Conservation (phyloP, 441 rosid genomes). For the Isatis lusitanica region DNA sequence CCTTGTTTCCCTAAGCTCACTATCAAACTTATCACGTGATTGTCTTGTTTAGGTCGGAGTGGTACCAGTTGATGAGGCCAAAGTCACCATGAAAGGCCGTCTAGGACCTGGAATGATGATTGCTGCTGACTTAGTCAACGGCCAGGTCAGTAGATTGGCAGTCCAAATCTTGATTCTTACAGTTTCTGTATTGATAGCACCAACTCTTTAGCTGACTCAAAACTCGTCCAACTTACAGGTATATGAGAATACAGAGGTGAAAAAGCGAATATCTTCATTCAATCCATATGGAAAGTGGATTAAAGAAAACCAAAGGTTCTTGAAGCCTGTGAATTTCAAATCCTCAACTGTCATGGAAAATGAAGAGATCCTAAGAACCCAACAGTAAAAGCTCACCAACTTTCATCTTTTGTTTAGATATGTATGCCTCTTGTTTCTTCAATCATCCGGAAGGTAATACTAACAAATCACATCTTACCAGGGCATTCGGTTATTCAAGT, state of each 20-base stretch:
- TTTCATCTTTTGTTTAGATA: conserved; percentile 3
- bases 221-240: conserved; percentile 55
- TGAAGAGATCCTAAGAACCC: conserved; percentile 79
- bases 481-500: conserved; percentile 98
- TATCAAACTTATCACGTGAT: conserved; percentile 1
- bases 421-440: neutral
- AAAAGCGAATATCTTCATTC: conserved; percentile 75
- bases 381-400: conserved; percentile 64
- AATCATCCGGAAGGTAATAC: neutral
- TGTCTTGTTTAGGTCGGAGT: conserved; percentile 82
- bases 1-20: conserved; percentile 12
- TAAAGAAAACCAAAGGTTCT: conserved; percentile 70
- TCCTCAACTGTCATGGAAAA: conserved; percentile 75
- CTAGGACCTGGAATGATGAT: conserved; percentile 99
- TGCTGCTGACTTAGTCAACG: conserved; percentile 77
- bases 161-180: conserved; percentile 1
- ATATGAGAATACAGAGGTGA: conserved; percentile 93
- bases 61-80: conserved; percentile 92
- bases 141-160: conserved; percentile 68
- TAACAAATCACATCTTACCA: conserved; percentile 31
- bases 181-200: neutral
- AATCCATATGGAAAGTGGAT: conserved; percentile 94
- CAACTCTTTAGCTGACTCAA: conserved; percentile 7
- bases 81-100: conserved; percentile 91
- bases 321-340: conserved; percentile 72